Base-by-base conservation (phyloP, 2,329 filamentous ascomycete species). In the Phoma herbarum region DNA sequence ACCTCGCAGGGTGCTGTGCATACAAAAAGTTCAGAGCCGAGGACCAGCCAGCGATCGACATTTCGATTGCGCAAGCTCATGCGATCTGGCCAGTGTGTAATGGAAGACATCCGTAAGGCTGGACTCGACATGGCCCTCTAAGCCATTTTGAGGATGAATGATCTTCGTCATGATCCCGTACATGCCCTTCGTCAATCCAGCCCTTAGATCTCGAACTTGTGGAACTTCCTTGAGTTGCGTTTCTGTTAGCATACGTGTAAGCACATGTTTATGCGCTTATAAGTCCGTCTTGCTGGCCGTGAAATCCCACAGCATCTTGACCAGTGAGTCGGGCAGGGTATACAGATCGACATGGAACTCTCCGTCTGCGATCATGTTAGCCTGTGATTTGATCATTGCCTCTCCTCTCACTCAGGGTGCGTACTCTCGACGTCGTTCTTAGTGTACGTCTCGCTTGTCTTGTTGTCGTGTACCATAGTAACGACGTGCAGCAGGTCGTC, bases 281-380 rank as follows among this genome's bases (percentile, higher is more conserved):
- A 76, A 62, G 10, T 76, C 70, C 16, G 65, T 69, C 66, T 73
- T 75, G 16, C 62, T 62, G 16, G 73, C 64, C 41, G 86, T 86
- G 75, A 95, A 96, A 61, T 97, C 94, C 94, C 94, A 98, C 60
- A 99, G 88, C 87, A 92, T 93, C 79, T 95, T 96, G 75, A 95
- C 90, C 35, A 98, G 84, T 26, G 82, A 80, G 66, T 98, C 95
- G 1, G 95, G 93, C 64, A 99, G 87, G n/a, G 95, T 98, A 81
- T 97, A 98, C 58, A 99, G 85, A 74, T 99, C 95, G 68, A 99
- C 94, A 61, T 97, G 95, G 81, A 99, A 99, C 80, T 99, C 95
- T 73, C 95, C 95, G 73, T 93, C 93, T 91, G 42, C 41, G 16
- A 72, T n/a, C 48, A 46, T 48, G 70, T 73, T 59, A 76, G 67